These are phyloP conservation scores for Miamiensis avidus DNA, from an alignment of 169 alveolate species.

Conservation along the genomic window DNA sequence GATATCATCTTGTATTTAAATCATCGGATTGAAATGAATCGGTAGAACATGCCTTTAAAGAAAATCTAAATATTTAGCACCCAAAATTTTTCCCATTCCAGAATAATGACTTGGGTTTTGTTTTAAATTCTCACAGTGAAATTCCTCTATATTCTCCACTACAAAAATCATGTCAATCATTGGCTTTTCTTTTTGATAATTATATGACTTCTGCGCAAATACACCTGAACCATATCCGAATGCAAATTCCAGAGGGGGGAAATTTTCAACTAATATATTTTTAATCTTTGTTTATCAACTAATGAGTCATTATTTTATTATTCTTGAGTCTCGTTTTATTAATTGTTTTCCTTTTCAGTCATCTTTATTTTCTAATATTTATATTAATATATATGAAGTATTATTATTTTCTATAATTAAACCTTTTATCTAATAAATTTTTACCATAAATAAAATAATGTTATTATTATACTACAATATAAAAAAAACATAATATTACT, in stretches of 20 bases:
- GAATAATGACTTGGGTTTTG: slow-evolving; percentile 35
- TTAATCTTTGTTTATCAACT: no score
- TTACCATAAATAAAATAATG: no score
- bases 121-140: slow-evolving; percentile 29
- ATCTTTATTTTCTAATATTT: no score
- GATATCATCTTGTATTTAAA: slow-evolving; percentile 21
- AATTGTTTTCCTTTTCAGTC: no score
- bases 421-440: no score
- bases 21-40: slow-evolving; percentile 39
- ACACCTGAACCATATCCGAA: background rate
- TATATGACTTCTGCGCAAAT: background rate
- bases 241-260: background rate
- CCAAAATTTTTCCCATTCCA: slow-evolving; percentile 37
- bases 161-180: slow-evolving; percentile 41
- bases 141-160: slow-evolving; percentile 32
- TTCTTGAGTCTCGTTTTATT: no score
- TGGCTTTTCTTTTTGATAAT: slow-evolving; percentile 3
- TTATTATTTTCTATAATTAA: no score
- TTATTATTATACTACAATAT: no score
- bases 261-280: no score
- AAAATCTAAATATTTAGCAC: slow-evolving; percentile 17
- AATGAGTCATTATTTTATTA: no score
- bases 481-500: no score
- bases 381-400: no score
- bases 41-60: slow-evolving; percentile 26